These are phyloP conservation scores for Rhinocladiella mackenziei DNA, from an alignment of 2,329 filamentous ascomycete species.

Conservation along the genomic window DNA sequence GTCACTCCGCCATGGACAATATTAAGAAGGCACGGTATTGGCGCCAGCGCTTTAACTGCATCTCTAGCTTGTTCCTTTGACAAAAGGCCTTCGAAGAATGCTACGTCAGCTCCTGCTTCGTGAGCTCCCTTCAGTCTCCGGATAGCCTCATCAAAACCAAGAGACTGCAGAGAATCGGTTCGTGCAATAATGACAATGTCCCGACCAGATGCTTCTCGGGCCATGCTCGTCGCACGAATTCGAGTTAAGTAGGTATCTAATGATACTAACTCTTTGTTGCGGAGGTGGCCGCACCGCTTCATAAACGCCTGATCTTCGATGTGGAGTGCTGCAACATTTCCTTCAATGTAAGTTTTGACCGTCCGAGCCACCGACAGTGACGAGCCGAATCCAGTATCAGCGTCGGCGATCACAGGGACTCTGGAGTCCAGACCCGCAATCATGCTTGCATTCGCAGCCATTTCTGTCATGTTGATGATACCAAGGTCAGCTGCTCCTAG, in stretches of 20 bases:
- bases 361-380: conserved; percentile 47
- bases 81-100: conserved; percentile 41
- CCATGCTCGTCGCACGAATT: conserved; percentile 41
- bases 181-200: conserved; percentile 39
- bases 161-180: conserved; percentile 35
- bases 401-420: conserved; percentile 51
- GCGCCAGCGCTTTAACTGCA: conserved; percentile 35
- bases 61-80: conserved; percentile 37
- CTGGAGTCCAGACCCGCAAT: conserved; percentile 49
- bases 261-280: conserved; percentile 40
- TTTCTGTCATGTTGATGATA: conserved; percentile 49
- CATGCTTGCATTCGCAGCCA: conserved; percentile 52
- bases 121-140: conserved; percentile 37
- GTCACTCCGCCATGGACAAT: conserved; percentile 44
- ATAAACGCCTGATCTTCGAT: conserved; percentile 49
- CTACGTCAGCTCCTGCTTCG: conserved; percentile 40
- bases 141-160: conserved; percentile 41
- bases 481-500: conserved; percentile 50
- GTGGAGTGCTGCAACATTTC: conserved; percentile 54
- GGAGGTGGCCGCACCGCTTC: conserved; percentile 42
- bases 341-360: conserved; percentile 47
- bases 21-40: conserved; percentile 43
- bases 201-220: conserved; percentile 11
- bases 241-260: conserved; percentile 34
- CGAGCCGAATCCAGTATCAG: conserved; percentile 52